phyloP scores from a whole-genome alignment of 1,284 basidiomycete genomes.

The Cerioporus squamosus region DNA sequence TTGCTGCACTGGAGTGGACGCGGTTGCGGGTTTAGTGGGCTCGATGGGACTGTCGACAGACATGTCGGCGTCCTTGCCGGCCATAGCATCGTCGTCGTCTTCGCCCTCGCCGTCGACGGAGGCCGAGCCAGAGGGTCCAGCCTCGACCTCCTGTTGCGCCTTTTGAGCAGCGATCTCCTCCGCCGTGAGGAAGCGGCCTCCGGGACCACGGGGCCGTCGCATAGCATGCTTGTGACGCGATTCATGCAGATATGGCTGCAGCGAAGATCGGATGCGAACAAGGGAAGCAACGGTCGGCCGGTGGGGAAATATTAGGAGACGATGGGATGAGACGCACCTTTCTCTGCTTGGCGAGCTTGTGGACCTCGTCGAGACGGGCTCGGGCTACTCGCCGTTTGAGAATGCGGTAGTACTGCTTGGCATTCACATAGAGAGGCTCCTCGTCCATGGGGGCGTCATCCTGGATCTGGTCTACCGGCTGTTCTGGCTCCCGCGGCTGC shows the following conservation, averaged over 20 bases:
- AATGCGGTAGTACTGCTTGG: constrained; percentile 97
- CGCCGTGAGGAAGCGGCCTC: constrained; percentile 94
- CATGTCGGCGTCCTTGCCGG: constrained; percentile 30
- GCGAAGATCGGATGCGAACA: neutral
- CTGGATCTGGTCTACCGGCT: constrained; percentile 38
- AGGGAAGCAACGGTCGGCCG: constrained; percentile 1
- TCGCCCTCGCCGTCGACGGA: constrained; percentile 37
- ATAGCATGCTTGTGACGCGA: constrained; percentile 98
- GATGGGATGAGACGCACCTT: constrained; percentile 61
- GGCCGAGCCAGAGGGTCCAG: constrained; percentile 32
- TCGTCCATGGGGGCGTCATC: constrained; percentile 69
- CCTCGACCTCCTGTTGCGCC: constrained; percentile 39
- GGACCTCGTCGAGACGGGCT: constrained; percentile 89
- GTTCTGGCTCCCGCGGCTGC: constrained; percentile 32
- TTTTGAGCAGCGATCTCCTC: constrained; percentile 89
- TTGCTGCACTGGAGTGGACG: constrained; percentile 4
- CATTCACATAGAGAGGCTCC: constrained; percentile 96
- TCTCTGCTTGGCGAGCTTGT: constrained; percentile 86
- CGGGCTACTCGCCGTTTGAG: constrained; percentile 89
- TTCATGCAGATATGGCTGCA: constrained; percentile 94
- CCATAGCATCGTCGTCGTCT: constrained; percentile 41
- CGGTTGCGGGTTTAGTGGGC: constrained; percentile 11
- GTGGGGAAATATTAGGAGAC: neutral
- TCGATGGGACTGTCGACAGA: constrained; percentile 29
- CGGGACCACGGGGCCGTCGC: constrained; percentile 93